Evolutionary conservation across 225 moss, liverwort and hornwort genomes (phyloP).

Genomic region (Marchantia paleacea): DNA sequence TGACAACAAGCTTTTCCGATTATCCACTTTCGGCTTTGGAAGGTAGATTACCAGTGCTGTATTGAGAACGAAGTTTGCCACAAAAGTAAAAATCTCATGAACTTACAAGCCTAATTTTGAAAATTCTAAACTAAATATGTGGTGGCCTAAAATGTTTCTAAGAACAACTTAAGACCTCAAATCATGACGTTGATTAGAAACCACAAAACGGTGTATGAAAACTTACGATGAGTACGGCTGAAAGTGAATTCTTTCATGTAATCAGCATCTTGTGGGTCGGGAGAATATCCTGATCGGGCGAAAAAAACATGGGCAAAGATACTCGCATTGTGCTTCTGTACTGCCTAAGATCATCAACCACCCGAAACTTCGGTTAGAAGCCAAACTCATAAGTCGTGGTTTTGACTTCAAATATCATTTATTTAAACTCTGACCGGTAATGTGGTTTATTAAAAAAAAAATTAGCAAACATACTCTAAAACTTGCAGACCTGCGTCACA

Average conservation of each 20-base stretch:
- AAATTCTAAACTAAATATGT: neutral
- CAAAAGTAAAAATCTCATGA: neutral
- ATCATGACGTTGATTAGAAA: neutral
- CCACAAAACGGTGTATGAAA: neutral
- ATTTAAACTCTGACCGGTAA: too few species aligned
- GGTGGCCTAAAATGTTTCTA: too few species aligned
- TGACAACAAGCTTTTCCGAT: slow-evolving; percentile 67
- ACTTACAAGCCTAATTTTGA: neutral
- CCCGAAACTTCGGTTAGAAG: neutral
- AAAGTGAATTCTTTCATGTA: slow-evolving; percentile 55
- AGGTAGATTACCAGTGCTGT: slow-evolving; percentile 67
- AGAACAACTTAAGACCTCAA: neutral
- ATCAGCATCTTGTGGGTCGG: slow-evolving; percentile 64
- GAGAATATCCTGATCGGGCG: slow-evolving; percentile 76
- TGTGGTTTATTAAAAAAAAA: too few species aligned
- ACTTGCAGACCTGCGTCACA: too few species aligned
- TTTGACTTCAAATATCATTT: too few species aligned
- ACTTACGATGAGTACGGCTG: slow-evolving; percentile 55
- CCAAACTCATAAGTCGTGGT: neutral
- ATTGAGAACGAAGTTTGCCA: neutral
- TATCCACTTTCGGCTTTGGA: slow-evolving; percentile 76
- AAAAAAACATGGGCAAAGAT: slow-evolving; percentile 73
- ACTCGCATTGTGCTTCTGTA: slow-evolving; percentile 67
- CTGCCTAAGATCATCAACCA: slow-evolving; percentile 30
- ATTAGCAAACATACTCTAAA: too few species aligned